Conservation (phyloP, 2,329 filamentous ascomycete genomes). For the Massarina eburnea region DNA sequence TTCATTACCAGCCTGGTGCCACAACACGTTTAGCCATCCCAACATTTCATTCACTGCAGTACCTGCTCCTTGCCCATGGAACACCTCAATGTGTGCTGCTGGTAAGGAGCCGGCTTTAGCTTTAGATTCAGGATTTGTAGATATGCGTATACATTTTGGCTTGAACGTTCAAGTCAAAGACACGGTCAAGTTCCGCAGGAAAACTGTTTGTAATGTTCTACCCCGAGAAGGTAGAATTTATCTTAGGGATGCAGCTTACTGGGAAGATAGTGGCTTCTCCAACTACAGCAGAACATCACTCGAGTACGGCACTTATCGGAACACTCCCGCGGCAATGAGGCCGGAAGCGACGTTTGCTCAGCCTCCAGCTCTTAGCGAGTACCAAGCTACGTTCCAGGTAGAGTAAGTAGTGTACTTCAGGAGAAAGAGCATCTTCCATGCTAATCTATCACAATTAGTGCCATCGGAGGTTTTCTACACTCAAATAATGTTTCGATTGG, state of each 20-base stretch:
- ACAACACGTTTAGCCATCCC: slow-evolving; percentile 2
- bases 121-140: slow-evolving; percentile 16
- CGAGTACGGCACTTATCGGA: background rate
- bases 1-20: background rate
- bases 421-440: background rate
- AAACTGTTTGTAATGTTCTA: slow-evolving; percentile 10
- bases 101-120: slow-evolving; percentile 3
- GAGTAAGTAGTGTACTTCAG: background rate
- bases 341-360: background rate
- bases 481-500: background rate
- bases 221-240: background rate
- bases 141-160: slow-evolving; percentile 10
- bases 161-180: slow-evolving; percentile 8
- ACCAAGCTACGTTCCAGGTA: background rate
- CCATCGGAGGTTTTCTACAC: background rate
- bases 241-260: background rate
- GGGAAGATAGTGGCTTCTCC: slow-evolving; percentile 1
- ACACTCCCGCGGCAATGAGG: background rate
- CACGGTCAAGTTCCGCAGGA: slow-evolving; percentile 6
- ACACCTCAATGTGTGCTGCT: slow-evolving; percentile 5
- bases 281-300: background rate
- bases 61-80: slow-evolving; percentile 3
- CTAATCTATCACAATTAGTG: background rate
- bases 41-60: background rate
- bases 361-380: background rate